A percentile compares a stretch with the other conserved stretches of the same genome.
Evolutionary conservation across 371 early-diverging fungal genomes (phyloP).

Genomic region (Mucor piriformis): DNA sequence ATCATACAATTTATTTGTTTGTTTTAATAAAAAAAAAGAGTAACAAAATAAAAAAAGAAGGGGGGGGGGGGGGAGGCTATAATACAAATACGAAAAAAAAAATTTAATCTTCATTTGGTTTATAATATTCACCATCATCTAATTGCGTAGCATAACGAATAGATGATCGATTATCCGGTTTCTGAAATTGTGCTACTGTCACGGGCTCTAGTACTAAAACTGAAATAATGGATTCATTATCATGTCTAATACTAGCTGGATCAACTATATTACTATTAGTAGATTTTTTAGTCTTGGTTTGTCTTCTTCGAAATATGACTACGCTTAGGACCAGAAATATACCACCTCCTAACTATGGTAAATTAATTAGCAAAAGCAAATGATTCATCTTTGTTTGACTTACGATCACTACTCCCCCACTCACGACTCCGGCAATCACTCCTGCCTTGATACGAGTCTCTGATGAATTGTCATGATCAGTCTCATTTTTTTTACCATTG

Average conservation of each 20-base stretch:
- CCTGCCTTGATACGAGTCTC: conserved; percentile 33
- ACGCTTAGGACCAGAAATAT: conserved; percentile 28
- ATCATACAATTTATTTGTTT: neutral
- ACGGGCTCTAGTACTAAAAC: conserved; percentile 1
- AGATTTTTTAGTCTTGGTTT: conserved; percentile 9
- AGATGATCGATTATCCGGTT: conserved; percentile 34
- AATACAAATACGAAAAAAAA: neutral
- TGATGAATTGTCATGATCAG: conserved; percentile 4
- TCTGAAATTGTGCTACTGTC: conserved; percentile 4
- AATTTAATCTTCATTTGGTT: conserved; percentile 18
- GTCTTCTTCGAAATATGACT: conserved; percentile 20
- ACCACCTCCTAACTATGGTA: conserved; percentile 32
- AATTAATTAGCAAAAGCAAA: neutral
- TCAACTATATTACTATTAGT: conserved; percentile 8
- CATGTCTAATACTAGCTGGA: neutral
- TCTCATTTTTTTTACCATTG: conserved; percentile 1
- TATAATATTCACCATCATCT: conserved; percentile 21
- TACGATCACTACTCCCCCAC: conserved; percentile 42
- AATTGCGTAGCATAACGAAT: conserved; percentile 21
- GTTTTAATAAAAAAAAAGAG: neutral
- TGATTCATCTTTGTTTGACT: neutral
- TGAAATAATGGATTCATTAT: conserved; percentile 13
- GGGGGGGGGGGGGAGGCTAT: neutral
- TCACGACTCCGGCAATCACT: conserved; percentile 41
- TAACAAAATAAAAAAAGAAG: neutral